A percentile compares a stretch with the other conserved stretches of the same genome.
These are phyloP conservation scores for Prunus yedoensis DNA, from an alignment of 331 rosid species.

Conservation along the genomic window DNA sequence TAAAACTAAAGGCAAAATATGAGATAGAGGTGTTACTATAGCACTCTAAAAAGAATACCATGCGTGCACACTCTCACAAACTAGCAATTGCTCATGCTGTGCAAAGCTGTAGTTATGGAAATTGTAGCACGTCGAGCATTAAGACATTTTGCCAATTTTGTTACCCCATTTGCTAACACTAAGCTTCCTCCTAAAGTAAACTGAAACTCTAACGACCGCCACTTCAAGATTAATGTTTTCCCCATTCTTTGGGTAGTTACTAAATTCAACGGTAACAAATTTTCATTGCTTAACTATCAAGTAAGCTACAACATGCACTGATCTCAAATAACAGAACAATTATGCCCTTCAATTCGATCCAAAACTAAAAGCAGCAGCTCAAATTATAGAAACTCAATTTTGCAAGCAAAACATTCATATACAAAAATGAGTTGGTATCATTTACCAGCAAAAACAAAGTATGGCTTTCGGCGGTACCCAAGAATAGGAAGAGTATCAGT, in stretches of 20 bases:
- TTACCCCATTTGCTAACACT: not conserved
- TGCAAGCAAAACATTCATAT: not conserved
- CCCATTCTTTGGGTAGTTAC: not conserved
- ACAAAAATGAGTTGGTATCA: not conserved
- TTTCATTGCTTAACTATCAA: not conserved
- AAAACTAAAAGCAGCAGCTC: not conserved
- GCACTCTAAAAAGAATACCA: no score
- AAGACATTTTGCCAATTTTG: no score
- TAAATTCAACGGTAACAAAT: not conserved
- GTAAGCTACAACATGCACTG: not conserved
- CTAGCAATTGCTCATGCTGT: no score
- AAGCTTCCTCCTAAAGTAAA: not conserved
- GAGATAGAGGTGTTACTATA: no score
- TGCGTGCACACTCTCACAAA: not conserved
- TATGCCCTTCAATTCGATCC: not conserved
- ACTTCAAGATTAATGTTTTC: not conserved
- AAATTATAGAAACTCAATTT: not conserved
- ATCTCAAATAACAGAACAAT: not conserved
- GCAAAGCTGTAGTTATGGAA: not conserved
- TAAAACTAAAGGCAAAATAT: no score
- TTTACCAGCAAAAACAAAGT: constrained; percentile 33
- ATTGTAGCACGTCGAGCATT: not conserved
- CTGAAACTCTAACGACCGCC: not conserved
- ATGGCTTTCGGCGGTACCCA: constrained; percentile 33
- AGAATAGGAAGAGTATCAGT: constrained; percentile 33